Evolutionary conservation across 2,329 filamentous ascomycete species (phyloP), one percentile per base, ranked within the genome.

Genomic region (Zymoseptoria tritici): DNA sequence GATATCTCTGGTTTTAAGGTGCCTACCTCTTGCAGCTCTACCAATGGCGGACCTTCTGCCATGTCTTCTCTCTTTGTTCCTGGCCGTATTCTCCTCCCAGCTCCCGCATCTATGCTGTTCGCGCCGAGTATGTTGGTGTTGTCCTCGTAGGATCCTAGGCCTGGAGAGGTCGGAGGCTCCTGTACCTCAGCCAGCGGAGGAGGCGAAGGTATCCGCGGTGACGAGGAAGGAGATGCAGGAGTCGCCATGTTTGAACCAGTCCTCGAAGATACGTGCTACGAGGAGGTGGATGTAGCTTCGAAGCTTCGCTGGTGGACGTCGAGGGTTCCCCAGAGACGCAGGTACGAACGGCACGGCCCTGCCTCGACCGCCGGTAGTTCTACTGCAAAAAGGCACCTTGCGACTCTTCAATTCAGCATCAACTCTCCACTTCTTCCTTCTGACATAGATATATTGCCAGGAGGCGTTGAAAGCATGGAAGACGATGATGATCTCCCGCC

Each of bases 121-220:
- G 73, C 68, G 70, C 74, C 57, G 86, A 85, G 71, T 85, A 60
- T 76, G 68, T 70, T 81, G 76, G 69, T 85, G 75, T 83, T 83
- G 73, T 81, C 83, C 66, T 82, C 79, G 77, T 83, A 75, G 68
- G 83, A 71, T 72, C 86, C 75, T 55, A 85, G 81, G 64, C 86
- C 79, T 1, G 91, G 90, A 55, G 91, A 94, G 69, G 86, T 86
- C 58, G 89, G 87, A 7, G 85, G 88, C 64, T 96, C 87, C 77
- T 97, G 93, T 67, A 96, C 94, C 77, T 99, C 94, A 62, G 93
- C 91, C 60, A 95, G 87, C 36, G 94, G 94, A 60, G 94, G 94
- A 62, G 94, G 94, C 75, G 91, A 97, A 61, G 94, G 94, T 56
- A 99, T 85, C 72, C 94, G 89, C 64, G 94, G 93, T 54, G 92